Base-by-base conservation (phyloP, 2,329 filamentous ascomycete species). In the Scleromitrula shiraiana region DNA sequence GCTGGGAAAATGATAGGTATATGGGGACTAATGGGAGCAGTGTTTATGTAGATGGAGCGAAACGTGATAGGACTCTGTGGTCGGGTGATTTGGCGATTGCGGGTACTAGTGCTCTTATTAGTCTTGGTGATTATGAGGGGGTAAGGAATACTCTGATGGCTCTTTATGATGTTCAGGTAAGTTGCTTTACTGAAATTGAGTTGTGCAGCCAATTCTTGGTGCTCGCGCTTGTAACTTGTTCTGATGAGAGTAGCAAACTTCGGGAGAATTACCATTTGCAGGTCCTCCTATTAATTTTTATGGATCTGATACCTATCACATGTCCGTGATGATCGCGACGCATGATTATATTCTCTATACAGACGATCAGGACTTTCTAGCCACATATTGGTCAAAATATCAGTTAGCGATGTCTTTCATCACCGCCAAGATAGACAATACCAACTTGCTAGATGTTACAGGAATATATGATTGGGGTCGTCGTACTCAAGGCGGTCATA, bases 11-110 rank as follows among this genome's bases (percentile, higher is more conserved):
- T 9, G 44, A 42, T 30, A n/a, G n/a, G n/a, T n/a, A n/a, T n/a
- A n/a, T n/a, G n/a, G n/a, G n/a, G n/a, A n/a, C n/a, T n/a, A n/a
- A 38, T 14, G 53, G 53, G 20, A 50, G 67, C 64, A 57, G 53
- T 19, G 50, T 57, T 2, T 64, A 59, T 41, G 60, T 62, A 1
- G 77, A 82, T 58, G 78, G 77, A 12, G 74, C 75, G 1, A 81
- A 81, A 58, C 68, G 78, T 26, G 78, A 81, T 56, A 69, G 76
- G 7, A 65, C 77, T 15, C 73, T 82, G 2, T 82, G 77, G 77
- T 72, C 78, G 9, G 78, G 78, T 1, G 79, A 83, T 57, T 76
- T 82, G 67, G 70, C 70, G 4, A 75, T 80, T 51, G 73, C 76
- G 4, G 67, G 77, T 0, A 75, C 77, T 54, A 62, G 77, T 41